phyloP scores from a whole-genome alignment of 2,329 filamentous ascomycete genomes.

The Hymenoscyphus fraxineus region DNA sequence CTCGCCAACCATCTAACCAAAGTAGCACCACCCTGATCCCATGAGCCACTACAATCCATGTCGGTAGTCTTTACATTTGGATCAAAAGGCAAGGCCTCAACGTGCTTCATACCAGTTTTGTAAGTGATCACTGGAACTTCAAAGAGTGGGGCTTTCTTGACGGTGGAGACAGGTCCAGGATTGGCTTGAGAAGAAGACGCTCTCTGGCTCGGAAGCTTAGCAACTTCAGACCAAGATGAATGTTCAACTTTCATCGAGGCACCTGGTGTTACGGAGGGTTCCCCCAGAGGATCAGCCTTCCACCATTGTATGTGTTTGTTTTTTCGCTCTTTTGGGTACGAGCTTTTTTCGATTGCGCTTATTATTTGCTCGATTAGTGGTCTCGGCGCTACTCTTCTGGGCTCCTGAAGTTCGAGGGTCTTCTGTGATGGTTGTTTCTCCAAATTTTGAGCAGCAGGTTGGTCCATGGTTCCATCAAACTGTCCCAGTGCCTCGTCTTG shows the following conservation, averaged over 20 bases:
- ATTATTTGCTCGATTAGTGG: neutral
- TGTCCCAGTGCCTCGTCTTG: neutral
- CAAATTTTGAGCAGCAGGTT: neutral
- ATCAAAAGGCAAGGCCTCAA: neutral
- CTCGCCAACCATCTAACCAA: neutral
- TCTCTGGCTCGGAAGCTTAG: neutral
- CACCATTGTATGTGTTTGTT: neutral
- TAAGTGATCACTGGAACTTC: neutral
- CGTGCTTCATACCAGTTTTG: neutral
- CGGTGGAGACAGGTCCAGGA: neutral
- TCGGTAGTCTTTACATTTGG: neutral
- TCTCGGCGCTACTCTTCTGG: neutral
- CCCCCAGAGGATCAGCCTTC: neutral
- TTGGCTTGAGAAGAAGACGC: neutral
- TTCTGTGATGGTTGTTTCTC: neutral
- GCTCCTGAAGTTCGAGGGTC: neutral
- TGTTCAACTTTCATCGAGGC: neutral
- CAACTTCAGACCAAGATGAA: neutral
- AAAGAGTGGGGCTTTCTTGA: neutral
- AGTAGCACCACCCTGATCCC: neutral
- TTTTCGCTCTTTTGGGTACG: neutral
- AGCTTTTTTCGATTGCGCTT: neutral
- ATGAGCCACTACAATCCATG: conserved; percentile 1
- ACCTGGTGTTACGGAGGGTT: neutral
- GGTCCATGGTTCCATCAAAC: neutral